Conservation (phyloP, 257 asterid species). For the Fraxinus excelsior region DNA sequence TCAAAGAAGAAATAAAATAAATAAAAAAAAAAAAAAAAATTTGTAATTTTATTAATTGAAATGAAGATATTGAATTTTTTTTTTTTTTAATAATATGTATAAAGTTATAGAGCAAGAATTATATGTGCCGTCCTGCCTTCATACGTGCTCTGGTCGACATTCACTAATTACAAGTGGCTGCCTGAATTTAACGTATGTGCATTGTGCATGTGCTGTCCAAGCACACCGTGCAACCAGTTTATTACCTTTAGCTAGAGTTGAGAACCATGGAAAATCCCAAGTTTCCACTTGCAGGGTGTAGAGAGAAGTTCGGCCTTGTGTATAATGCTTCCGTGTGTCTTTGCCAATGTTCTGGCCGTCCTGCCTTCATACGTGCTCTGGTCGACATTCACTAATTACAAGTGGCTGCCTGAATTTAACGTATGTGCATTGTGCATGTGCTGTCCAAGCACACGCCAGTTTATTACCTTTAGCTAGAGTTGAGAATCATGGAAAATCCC, state of each 20-base stretch:
- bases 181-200: constrained; percentile 78
- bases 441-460: constrained; percentile 54
- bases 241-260: constrained; percentile 59
- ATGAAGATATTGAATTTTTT: too few relatives aligned
- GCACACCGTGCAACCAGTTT: constrained; percentile 56
- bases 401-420: constrained; percentile 90
- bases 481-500: neutral
- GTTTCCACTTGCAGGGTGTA: neutral
- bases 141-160: constrained; percentile 81
- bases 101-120: too few relatives aligned
- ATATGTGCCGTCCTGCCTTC: constrained; percentile 92
- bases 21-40: too few relatives aligned
- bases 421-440: constrained; percentile 84
- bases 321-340: neutral
- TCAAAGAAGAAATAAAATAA: too few relatives aligned
- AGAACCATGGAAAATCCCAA: neutral
- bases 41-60: too few relatives aligned
- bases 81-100: too few relatives aligned
- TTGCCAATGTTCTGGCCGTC: constrained; percentile 29
- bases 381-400: constrained; percentile 79
- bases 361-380: constrained; percentile 89
- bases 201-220: constrained; percentile 75
- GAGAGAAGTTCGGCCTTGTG: neutral
- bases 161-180: constrained; percentile 95
- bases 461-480: constrained; percentile 63